phyloP scores from a whole-genome alignment of 805 yeast species.

The Blastobotrys peoriensis region DNA sequence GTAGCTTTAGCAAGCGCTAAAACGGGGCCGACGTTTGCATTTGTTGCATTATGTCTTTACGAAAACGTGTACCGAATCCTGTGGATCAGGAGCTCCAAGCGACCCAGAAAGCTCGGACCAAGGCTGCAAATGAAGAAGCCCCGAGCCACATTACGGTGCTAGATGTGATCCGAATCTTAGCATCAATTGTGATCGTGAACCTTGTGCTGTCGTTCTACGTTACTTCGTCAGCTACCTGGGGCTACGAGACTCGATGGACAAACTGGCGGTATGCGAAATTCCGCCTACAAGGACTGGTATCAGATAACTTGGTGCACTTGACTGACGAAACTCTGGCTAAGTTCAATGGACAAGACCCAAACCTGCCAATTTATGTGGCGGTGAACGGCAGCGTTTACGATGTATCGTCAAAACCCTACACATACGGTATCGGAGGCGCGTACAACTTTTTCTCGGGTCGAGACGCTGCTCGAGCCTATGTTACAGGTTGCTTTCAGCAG shows the following conservation, averaged over 20 bases:
- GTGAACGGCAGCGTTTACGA: conserved; percentile 60
- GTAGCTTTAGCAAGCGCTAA: no score
- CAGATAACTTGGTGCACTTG: conserved; percentile 29
- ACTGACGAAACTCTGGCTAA: conserved; percentile 42
- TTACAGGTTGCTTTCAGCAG: conserved; percentile 61
- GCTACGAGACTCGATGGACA: conserved; percentile 46
- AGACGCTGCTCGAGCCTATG: conserved; percentile 64
- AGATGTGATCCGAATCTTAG: conserved; percentile 40
- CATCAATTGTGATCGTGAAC: conserved; percentile 43
- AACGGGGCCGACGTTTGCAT: no score
- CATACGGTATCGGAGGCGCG: conserved; percentile 56
- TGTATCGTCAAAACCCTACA: conserved; percentile 43
- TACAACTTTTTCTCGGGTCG: conserved; percentile 55
- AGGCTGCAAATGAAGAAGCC: no score
- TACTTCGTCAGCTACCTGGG: conserved; percentile 58
- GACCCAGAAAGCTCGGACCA: no score
- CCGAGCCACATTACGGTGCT: conserved; percentile 9
- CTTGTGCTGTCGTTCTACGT: conserved; percentile 50
- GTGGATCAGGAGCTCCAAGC: no score
- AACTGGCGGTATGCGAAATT: conserved; percentile 39
- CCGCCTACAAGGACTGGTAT: conserved; percentile 12
- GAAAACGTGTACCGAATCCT: no score
- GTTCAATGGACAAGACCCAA: conserved; percentile 46
- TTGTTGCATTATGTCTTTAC: no score
- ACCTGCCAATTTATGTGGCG: conserved; percentile 51